These are phyloP conservation scores for Trichoderma afroharzianum DNA, from an alignment of 2,329 filamentous ascomycete species.

Conservation along the genomic window DNA sequence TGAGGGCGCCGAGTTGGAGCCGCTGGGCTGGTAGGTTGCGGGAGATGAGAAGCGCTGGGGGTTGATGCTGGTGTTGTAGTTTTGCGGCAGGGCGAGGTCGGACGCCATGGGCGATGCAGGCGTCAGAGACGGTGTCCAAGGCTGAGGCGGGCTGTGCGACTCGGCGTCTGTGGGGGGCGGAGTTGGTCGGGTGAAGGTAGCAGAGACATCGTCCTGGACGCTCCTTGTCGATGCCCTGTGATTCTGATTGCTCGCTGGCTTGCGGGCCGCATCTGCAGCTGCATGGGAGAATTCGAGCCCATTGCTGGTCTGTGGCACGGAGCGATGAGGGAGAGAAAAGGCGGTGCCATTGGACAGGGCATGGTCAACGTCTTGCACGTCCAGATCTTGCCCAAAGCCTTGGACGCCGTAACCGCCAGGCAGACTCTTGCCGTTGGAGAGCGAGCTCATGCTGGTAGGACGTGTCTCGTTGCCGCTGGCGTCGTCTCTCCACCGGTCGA, in stretches of 20 bases:
- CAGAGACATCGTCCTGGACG: slow-evolving; percentile 18
- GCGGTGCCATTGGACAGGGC: slow-evolving; percentile 27
- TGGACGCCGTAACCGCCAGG: slow-evolving; percentile 30
- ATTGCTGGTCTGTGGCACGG: slow-evolving; percentile 23
- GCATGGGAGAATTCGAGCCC: slow-evolving; percentile 15
- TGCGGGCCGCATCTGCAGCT: slow-evolving; percentile 18
- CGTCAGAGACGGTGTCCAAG: slow-evolving; percentile 13
- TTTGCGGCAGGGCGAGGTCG: slow-evolving; percentile 26
- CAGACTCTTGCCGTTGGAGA: slow-evolving; percentile 53
- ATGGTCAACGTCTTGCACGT: slow-evolving; percentile 20
- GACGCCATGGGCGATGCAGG: slow-evolving; percentile 23
- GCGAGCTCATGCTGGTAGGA: slow-evolving; percentile 55
- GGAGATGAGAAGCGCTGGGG: slow-evolving; percentile 64
- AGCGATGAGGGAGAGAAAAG: slow-evolving; percentile 29
- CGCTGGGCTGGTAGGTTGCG: slow-evolving; percentile 48
- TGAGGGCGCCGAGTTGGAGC: slow-evolving; percentile 41
- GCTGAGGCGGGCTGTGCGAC: slow-evolving; percentile 9
- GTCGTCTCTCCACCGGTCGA: slow-evolving; percentile 17
- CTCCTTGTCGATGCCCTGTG: slow-evolving; percentile 20
- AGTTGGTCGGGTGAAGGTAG: slow-evolving; percentile 19
- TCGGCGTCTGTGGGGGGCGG: slow-evolving; percentile 19
- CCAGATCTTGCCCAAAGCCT: slow-evolving; percentile 20
- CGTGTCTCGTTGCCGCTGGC: slow-evolving; percentile 33
- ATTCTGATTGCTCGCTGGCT: slow-evolving; percentile 17
- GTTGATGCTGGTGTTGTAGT: slow-evolving; percentile 14